These are phyloP conservation scores for Pseudovirgaria hyperparasitica DNA, from an alignment of 2,329 filamentous ascomycete species.

Conservation along the genomic window DNA sequence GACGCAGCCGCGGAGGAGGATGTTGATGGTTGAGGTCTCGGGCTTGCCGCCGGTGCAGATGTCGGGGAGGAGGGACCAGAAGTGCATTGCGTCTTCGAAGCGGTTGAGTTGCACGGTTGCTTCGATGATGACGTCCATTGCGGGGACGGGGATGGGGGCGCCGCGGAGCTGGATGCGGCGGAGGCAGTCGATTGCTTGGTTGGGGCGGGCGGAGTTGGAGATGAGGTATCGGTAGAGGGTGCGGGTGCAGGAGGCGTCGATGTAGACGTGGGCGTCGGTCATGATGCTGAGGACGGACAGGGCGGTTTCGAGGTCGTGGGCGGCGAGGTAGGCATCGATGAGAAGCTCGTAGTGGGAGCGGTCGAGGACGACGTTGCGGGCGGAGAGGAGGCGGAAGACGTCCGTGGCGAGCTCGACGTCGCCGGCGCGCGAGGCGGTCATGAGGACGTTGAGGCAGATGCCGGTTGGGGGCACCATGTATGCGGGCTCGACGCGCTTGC, in stretches of 20 bases:
- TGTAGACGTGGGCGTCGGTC: constrained; percentile 46
- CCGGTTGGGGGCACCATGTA: constrained; percentile 53
- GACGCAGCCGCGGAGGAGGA: constrained; percentile 40
- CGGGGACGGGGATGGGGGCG: constrained; percentile 37
- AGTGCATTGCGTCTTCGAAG: constrained; percentile 39
- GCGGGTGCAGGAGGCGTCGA: constrained; percentile 48
- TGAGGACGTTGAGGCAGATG: constrained; percentile 55
- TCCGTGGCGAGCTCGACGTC: constrained; percentile 58
- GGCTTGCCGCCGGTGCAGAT: constrained; percentile 34
- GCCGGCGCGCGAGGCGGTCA: constrained; percentile 54
- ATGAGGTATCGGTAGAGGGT: constrained; percentile 47
- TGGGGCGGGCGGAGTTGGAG: constrained; percentile 31
- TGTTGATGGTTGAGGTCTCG: constrained; percentile 46
- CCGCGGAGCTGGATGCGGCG: constrained; percentile 38
- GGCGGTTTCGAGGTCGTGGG: constrained; percentile 50
- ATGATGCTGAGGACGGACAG: constrained; percentile 64
- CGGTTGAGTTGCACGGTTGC: constrained; percentile 31
- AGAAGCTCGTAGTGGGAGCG: constrained; percentile 70
- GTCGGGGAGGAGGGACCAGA: constrained; percentile 49
- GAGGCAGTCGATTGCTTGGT: constrained; percentile 44
- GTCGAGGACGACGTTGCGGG: constrained; percentile 44
- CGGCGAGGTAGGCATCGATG: constrained; percentile 53
- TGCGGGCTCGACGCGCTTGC: constrained; percentile 43
- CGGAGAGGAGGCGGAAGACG: constrained; percentile 53
- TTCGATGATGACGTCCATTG: constrained; percentile 41